Evolutionary conservation across 768 basidiomycete species (phyloP), one percentile per base, ranked within the genome.

Genomic region (Mycena rebaudengoi): DNA sequence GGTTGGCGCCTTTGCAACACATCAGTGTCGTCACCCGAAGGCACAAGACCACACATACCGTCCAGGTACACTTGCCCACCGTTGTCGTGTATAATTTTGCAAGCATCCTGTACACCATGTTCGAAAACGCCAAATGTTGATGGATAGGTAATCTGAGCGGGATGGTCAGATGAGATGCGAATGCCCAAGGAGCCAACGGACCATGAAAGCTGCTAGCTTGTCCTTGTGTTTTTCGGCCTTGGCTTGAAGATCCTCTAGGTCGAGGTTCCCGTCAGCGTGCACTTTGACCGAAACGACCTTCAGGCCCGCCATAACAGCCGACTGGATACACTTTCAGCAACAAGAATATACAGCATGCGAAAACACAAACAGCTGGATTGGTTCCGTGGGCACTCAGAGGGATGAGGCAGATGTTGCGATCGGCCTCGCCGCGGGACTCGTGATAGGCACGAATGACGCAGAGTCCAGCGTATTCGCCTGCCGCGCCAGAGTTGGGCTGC

Each of bases 61-160:
- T 99, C 98, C 55, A 99, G 85, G 79, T 99, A 99, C 33, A 99
- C 97, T 74, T 99, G 96, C 28, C 98, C 98, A 18, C 97, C 97
- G 70, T 94, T 89, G 57, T 95, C 86, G 73, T 99, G 98, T 32
- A 98, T 92, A 71, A 98, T 95, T 71, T 91, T 82, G 83, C 95
- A 97, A 25, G 96, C 97, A 58, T 91, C 87, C 71, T 88, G 83
- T 32, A 98, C 91, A 46, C 96, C 96, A 66, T 91, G 86, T 74
- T 99, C 98, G 71, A 99, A 99, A 20, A 99, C 97, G 70, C 98
- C 98, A 65, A 96, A 99, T 0, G 98, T 99, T 5, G 96, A 98
- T 0, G 96, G 96, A 73, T 97, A 98, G 20, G 96, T 98, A 73
- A 98, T 95, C 94, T 95, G 54, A 12, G 28, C n/a, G 4, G 11